Evolutionary conservation across 2,329 filamentous ascomycete species (phyloP).

Genomic region (Talaromyces sp.): DNA sequence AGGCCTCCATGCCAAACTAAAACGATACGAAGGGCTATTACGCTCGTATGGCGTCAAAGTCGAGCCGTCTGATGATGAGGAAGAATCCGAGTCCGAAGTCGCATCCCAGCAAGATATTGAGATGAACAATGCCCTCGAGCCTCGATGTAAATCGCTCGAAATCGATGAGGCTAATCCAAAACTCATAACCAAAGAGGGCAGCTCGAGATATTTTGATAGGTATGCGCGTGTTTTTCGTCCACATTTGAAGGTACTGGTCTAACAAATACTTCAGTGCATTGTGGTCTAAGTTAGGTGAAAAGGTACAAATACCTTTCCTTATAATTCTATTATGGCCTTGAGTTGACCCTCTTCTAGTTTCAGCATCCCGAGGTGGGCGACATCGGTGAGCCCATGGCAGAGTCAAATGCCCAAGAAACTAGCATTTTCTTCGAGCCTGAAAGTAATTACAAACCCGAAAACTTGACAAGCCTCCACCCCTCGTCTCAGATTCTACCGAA

Average conservation of each 20-base stretch:
- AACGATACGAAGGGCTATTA: not conserved
- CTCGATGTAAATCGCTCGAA: not conserved
- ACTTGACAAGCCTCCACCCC: not conserved
- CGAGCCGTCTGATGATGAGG: not conserved
- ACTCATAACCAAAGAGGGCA: not conserved
- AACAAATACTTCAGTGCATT: not conserved
- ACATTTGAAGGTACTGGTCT: not conserved
- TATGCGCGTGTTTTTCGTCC: not conserved
- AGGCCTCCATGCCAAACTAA: not conserved
- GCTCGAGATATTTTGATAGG: constrained; percentile 4
- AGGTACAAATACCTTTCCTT: not conserved
- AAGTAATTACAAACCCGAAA: not conserved
- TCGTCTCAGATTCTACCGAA: not conserved
- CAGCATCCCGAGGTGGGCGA: not conserved
- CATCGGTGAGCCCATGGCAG: not conserved
- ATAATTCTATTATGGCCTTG: not conserved
- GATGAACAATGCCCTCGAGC: not conserved
- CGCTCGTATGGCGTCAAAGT: not conserved
- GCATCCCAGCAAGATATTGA: not conserved
- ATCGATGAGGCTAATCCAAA: not conserved
- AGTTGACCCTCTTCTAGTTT: not conserved
- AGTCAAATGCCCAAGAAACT: not conserved
- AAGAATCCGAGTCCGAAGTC: not conserved
- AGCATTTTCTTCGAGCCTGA: not conserved
- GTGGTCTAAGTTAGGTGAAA: not conserved